Conservation (phyloP, 352 stramenopile genomes). For the Hyaloperonospora brassicae region DNA sequence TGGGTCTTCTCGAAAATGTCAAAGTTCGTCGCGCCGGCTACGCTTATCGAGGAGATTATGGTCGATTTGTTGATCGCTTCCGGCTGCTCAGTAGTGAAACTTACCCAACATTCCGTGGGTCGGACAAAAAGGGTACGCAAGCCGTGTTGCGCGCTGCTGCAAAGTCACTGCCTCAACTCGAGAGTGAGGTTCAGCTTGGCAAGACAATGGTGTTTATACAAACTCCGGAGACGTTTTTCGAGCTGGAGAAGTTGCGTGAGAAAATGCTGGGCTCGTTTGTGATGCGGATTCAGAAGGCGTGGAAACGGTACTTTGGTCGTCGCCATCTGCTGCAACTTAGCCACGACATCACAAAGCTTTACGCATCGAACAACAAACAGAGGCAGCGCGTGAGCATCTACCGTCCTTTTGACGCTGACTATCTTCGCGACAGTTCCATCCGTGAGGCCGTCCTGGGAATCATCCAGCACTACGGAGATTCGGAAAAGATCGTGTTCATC, state of each 20-base stretch:
- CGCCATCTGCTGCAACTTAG: slow-evolving; percentile 78
- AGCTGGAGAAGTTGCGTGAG: slow-evolving; percentile 82
- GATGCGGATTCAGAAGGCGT: slow-evolving; percentile 73
- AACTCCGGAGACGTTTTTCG: slow-evolving; percentile 85
- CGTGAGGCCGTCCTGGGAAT: slow-evolving; percentile 59
- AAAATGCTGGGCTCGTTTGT: slow-evolving; percentile 71
- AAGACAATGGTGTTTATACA: slow-evolving; percentile 90
- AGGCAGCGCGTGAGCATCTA: slow-evolving; percentile 82
- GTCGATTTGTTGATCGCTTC: slow-evolving; percentile 81
- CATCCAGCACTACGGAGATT: slow-evolving; percentile 68
- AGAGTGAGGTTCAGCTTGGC: slow-evolving; percentile 79
- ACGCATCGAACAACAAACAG: slow-evolving; percentile 71
- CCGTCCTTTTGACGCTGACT: slow-evolving; percentile 80
- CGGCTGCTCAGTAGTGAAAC: slow-evolving; percentile 74
- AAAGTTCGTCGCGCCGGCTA: slow-evolving; percentile 81
- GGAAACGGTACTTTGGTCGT: slow-evolving; percentile 71
- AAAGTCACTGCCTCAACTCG: slow-evolving; percentile 59
- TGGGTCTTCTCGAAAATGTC: slow-evolving; percentile 84
- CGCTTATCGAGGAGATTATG: slow-evolving; percentile 81
- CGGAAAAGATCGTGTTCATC: slow-evolving; percentile 77
- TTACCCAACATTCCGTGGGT: slow-evolving; percentile 69
- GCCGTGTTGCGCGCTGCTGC: slow-evolving; percentile 71
- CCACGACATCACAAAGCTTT: slow-evolving; percentile 83
- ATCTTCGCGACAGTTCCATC: slow-evolving; percentile 55
- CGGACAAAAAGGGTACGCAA: slow-evolving; percentile 80